Evolutionary conservation across 192 early-diverging fungal species (phyloP).

Genomic region (Diversispora epigaea): DNA sequence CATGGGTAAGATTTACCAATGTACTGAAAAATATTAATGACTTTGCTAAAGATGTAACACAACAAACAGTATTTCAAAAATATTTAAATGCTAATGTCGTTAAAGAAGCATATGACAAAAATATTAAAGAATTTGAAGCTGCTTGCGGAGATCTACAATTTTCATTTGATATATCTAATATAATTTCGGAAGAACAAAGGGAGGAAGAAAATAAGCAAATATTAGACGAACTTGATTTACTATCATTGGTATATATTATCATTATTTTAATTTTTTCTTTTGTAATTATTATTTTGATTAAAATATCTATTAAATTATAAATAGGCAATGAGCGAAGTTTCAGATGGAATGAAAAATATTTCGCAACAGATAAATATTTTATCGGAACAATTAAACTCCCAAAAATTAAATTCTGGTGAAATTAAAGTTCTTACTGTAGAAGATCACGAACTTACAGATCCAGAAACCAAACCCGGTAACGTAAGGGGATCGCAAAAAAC

Average conservation of each 20-base stretch:
- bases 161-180: not conserved
- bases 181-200: not conserved
- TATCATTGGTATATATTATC: not conserved
- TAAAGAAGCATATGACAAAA: not conserved
- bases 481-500: not conserved
- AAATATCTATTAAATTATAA: no score
- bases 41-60: not conserved
- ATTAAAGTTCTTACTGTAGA: not conserved
- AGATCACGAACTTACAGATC: not conserved
- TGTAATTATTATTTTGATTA: not conserved
- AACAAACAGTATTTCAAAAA: constrained; percentile 1
- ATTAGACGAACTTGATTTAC: not conserved
- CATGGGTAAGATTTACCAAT: not conserved
- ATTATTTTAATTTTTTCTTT: not conserved
- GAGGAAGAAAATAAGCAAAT: not conserved
- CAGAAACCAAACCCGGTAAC: not conserved
- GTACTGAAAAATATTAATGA: constrained; percentile 7
- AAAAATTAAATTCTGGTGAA: no score
- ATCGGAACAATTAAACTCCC: no score
- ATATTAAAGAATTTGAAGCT: not conserved
- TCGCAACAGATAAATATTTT: no score
- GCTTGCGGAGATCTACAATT: not conserved
- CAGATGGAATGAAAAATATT: no score
- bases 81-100: constrained; percentile 2
- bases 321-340: no score